Base-by-base conservation (phyloP, 345 rosid genomes). In the Hevea brasiliensis region DNA sequence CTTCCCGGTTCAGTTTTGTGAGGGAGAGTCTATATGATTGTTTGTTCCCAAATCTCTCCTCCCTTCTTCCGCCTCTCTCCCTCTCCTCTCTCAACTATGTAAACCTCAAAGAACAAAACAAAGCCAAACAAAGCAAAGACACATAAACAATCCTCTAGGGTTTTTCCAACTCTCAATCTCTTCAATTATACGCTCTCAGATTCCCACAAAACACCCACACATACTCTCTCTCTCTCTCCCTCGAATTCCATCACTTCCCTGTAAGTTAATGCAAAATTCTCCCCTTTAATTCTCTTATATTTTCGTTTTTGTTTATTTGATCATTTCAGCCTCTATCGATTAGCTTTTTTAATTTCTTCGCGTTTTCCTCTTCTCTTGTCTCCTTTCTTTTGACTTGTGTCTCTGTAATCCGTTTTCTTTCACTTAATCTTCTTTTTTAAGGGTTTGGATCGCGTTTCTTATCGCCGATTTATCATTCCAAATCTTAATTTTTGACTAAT, bases 401-500 rank as follows among this genome's bases (percentile, higher is more conserved):
- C n/a, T 45, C 37, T 32, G 8, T 12, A 11, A 65, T 65, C 57
- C 17, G 26, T 64, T n/a, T 42, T 40, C 20, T n/a, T 47, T 26
- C 12, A 24, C 32, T 61, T 58, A 23, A 13, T 73, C 27, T 6
- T 4, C 18, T 32, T 32, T 32, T 32, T 55, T 48, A 61, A 69
- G 70, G 74, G 74, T 45, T 62, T 55, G 74, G 74, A 69, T 76
- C 70, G 67, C 68, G 60, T 50, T 53, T 61, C 7, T 10, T 18
- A 50, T 9, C 44, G 41, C 20, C 59, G 67, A 50, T 60, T 71
- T 35, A 37, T 54, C 1, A 21, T 11, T 47, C 9, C n/a, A 3
- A 21, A 20, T 29, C 23, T 35, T 20, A 29, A 24, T 26, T 35
- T 61, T 71, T 10, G 1, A 21, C 21, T 37, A 3, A 12, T 44